phyloP scores from a whole-genome alignment of 345 rosid species.

The Aquilaria sinensis region DNA sequence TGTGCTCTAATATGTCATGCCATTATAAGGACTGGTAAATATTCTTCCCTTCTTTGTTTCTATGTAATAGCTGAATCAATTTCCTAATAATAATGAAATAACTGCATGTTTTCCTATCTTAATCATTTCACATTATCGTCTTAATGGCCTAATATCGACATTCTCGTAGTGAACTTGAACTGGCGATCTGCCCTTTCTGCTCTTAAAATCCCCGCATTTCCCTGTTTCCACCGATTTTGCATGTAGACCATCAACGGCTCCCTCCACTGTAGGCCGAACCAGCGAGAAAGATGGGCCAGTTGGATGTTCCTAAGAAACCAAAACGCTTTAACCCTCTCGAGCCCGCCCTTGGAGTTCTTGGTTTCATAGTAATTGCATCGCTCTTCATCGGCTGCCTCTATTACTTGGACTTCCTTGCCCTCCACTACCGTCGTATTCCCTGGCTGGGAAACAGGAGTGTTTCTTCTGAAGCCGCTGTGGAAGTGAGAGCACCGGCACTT shows the following conservation, averaged over 20 bases:
- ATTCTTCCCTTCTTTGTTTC: no score
- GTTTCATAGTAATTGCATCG: constrained; percentile 33
- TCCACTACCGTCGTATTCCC: constrained; percentile 22
- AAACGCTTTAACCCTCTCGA: constrained; percentile 42
- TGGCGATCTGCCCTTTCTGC: no score
- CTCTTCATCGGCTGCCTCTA: constrained; percentile 38
- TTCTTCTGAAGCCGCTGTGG: constrained; percentile 10
- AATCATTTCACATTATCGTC: no score
- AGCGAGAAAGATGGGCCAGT: constrained; percentile 27
- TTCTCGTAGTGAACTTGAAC: no score
- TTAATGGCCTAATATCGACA: no score
- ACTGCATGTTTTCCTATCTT: no score
- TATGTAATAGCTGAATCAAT: no score
- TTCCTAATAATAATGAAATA: no score
- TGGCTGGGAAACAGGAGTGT: constrained; percentile 23
- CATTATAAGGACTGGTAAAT: no score
- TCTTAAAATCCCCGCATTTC: no score
- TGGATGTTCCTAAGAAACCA: constrained; percentile 31
- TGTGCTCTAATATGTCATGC: no score
- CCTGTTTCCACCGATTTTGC: no score
- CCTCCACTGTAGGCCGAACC: neutral
- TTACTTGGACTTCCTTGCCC: constrained; percentile 35
- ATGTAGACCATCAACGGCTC: neutral
- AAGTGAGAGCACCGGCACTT: neutral
- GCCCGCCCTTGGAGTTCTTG: constrained; percentile 36